Evolutionary conservation across 2,329 filamentous ascomycete species (phyloP), one percentile per base, ranked within the genome.

Genomic region (Nigrospora sphaerica): DNA sequence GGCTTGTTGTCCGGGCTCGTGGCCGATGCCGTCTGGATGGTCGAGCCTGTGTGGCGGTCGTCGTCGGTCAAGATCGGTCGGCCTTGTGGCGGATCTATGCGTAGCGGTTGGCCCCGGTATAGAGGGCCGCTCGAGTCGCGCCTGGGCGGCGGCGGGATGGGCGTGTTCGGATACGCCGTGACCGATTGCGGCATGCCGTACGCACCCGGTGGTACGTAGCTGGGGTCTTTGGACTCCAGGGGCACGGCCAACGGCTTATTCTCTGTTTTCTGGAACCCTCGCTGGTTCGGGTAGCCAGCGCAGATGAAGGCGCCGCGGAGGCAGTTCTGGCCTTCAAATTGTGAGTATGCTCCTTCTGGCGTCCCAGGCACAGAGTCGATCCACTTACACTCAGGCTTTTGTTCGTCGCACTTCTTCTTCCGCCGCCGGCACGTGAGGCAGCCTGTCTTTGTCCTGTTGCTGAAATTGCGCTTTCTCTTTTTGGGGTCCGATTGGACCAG

Each of bases 321-420:
- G 68, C 93, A 98, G 60, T 98, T 97, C 62, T 85, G 86, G 69
- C 86, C 87, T 92, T 52, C 31, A 49, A 23, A 16, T 34, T 38
- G 32, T 38, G 34, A 44, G 35, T 39, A 28, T 35, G 33, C 28
- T 38, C 28, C 17, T 19, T 13, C 7, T 6, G 23, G 23, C 13
- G 35, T 35, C 7, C 16, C 9, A 32, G 9, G 16, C 9, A 19
- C 2, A 10, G 16, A 41, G 28, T 18, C 28, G 37, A 36, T 39
- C 40, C 33, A 74, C 86, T 75, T 74, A 95, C 93, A 97, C 65
- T 89, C 83, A 23, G 93, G 93, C 65, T 95, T 95, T 45, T 79
- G 80, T 71, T 97, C 93, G 62, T 97, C 92, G 62, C 93, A 97
- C 69, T 97, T 97, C 81, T 97, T 97, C 77, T 97, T 97, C 49